Percentiles rank a stretch among this genome's conserved stretches.
phyloP scores from a whole-genome alignment of 2,329 filamentous ascomycete species.

The Chalaropsis thielavioides region DNA sequence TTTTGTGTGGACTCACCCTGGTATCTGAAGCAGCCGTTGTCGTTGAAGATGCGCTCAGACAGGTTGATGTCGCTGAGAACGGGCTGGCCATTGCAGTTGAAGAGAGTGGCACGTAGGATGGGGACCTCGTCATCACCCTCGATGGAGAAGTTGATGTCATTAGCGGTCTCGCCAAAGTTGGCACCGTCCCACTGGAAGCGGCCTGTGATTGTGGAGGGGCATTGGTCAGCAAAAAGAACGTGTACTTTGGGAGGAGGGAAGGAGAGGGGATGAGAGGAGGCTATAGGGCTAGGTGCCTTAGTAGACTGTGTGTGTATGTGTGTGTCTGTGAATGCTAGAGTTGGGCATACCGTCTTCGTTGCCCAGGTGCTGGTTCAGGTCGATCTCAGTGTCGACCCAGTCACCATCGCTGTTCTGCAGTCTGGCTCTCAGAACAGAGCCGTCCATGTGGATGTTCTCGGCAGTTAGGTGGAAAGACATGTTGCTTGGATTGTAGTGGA shows the following conservation, averaged over 20 bases:
- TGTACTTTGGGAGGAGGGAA: neutral
- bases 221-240: conserved; percentile 8
- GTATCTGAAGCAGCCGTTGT: conserved; percentile 33
- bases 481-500: neutral
- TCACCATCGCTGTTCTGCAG: conserved; percentile 32
- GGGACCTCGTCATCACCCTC: conserved; percentile 38
- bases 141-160: conserved; percentile 33
- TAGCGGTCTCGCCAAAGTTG: conserved; percentile 33
- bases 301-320: neutral
- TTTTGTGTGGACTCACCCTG: conserved; percentile 19
- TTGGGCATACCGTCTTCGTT: conserved; percentile 34
- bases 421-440: conserved; percentile 33
- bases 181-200: conserved; percentile 18
- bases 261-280: neutral
- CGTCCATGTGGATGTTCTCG: conserved; percentile 33
- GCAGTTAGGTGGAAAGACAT: conserved; percentile 35
- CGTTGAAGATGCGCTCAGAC: conserved; percentile 38
- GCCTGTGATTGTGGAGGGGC: neutral
- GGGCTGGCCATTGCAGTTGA: conserved; percentile 29
- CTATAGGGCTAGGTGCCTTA: neutral
- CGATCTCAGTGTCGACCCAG: conserved; percentile 31
- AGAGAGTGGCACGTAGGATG: conserved; percentile 37
- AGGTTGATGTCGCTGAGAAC: conserved; percentile 38
- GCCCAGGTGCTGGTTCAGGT: conserved; percentile 39
- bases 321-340: conserved; percentile 22